A percentile compares a stretch with the other conserved stretches of the same genome.
Conservation (phyloP, 83 land plant species). For the Diphasiastrum complanatum region DNA sequence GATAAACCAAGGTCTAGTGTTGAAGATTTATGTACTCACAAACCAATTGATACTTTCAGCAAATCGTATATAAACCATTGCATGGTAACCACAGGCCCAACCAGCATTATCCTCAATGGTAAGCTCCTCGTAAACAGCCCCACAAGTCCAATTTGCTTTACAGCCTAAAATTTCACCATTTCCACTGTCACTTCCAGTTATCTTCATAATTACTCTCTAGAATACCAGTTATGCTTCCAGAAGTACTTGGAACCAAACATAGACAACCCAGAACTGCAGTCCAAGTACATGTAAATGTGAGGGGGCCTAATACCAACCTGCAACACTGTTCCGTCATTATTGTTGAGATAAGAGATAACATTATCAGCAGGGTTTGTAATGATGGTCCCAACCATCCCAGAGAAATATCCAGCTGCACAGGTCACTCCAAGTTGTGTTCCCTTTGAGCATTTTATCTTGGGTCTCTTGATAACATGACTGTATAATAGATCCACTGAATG, state of each 20-base stretch:
- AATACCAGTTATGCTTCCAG: no score
- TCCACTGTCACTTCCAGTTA: no score
- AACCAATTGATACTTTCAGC: constrained; percentile 69
- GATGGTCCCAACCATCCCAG: constrained; percentile 71
- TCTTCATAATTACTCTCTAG: no score
- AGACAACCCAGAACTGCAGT: background rate
- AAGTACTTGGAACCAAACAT: no score
- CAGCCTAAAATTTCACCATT: no score
- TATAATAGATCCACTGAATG: constrained; percentile 74
- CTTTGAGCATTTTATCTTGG: constrained; percentile 64
- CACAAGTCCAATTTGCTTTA: constrained; percentile 60
- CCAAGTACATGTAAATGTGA: no score
- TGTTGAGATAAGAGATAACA: constrained; percentile 67
- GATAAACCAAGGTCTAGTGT: no score
- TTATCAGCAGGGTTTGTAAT: constrained; percentile 89
- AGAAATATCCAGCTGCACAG: constrained; percentile 72
- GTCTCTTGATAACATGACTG: constrained; percentile 39
- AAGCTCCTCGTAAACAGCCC: constrained; percentile 88
- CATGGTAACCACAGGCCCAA: constrained; percentile 80
- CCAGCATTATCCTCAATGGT: constrained; percentile 64
- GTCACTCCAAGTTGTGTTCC: constrained; percentile 66
- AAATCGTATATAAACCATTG: constrained; percentile 92
- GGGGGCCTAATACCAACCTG: no score
- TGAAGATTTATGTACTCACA: no score
- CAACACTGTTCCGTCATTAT: constrained; percentile 46